These are phyloP conservation scores for Botrytis paeoniae DNA, from an alignment of 2,329 filamentous ascomycete genomes.

Conservation along the genomic window DNA sequence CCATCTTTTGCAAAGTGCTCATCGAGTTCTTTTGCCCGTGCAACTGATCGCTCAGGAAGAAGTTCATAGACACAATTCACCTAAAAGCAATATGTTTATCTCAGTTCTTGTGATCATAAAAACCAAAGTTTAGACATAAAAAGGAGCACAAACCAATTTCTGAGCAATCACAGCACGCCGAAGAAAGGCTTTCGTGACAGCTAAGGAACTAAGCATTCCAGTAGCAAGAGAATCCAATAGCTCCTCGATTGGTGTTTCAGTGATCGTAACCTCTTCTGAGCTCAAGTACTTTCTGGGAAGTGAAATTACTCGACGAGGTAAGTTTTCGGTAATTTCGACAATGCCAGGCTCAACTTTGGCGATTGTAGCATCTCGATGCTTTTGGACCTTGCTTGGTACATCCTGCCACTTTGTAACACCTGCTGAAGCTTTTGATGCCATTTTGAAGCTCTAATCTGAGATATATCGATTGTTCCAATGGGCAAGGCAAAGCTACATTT, in stretches of 20 bases:
- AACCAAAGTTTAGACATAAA: no score
- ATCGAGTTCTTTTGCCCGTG: slow-evolving; percentile 51
- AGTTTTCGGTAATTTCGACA: not conserved
- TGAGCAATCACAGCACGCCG: slow-evolving; percentile 48
- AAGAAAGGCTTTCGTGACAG: slow-evolving; percentile 45
- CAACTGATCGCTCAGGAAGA: slow-evolving; percentile 52
- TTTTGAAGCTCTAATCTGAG: not conserved
- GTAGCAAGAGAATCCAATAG: slow-evolving; percentile 26
- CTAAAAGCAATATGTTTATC: slow-evolving; percentile 34
- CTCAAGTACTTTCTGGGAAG: not conserved
- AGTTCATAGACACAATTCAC: slow-evolving; percentile 59
- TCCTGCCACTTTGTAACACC: not conserved
- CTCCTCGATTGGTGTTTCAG: slow-evolving; percentile 28
- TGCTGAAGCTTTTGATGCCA: not conserved
- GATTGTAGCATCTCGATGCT: not conserved
- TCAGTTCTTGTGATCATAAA: not conserved
- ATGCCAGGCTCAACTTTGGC: not conserved
- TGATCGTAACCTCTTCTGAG: slow-evolving; percentile 26
- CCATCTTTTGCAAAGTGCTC: slow-evolving; percentile 44
- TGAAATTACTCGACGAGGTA: not conserved
- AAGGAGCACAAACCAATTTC: slow-evolving; percentile 39
- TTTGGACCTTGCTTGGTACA: not conserved
- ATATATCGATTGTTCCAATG: not conserved
- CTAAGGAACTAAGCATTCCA: slow-evolving; percentile 29
- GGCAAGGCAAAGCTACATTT: not conserved